Conservation (phyloP, 495 filamentous ascomycete species). For the Aspergillus heteromorphus region DNA sequence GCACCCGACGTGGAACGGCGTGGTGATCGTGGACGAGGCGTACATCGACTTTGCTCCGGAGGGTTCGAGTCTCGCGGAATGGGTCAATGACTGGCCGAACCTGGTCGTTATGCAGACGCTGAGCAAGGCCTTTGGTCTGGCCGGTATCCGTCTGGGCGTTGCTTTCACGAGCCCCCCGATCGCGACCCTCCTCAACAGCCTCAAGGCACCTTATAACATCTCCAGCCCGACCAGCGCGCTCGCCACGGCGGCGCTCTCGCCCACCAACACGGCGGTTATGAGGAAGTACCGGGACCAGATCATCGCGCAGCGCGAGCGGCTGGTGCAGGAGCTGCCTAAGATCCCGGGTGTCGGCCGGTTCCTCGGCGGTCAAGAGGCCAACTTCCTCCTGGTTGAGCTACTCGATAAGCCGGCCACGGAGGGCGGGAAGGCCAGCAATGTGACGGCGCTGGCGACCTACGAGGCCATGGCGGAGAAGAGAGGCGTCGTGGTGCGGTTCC, state of each 20-base stretch:
- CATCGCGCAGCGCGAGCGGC: conserved; percentile 66
- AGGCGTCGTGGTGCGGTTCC: conserved; percentile 88
- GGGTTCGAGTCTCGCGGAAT: conserved; percentile 79
- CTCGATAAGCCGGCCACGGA: conserved; percentile 52
- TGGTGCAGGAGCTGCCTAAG: conserved; percentile 66
- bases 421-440: conserved; percentile 71
- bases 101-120: conserved; percentile 97
- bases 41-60: conserved; percentile 91
- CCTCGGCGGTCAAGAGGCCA: conserved; percentile 71
- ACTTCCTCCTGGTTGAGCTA: conserved; percentile 89
- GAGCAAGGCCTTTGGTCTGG: conserved; percentile 92
- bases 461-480: conserved; percentile 77
- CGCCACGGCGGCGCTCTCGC: conserved; percentile 63
- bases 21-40: conserved; percentile 91
- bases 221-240: conserved; percentile 79
- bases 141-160: conserved; percentile 76
- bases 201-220: conserved; percentile 96
- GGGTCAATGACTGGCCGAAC: conserved; percentile 91
- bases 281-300: conserved; percentile 58
- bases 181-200: conserved; percentile 70
- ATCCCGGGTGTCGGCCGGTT: conserved; percentile 77
- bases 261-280: conserved; percentile 67
- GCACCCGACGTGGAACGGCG: conserved; percentile 91
- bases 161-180: conserved; percentile 67
- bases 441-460: conserved; percentile 70